phyloP scores from a whole-genome alignment of 257 asterid genomes.

The Gardenia jasminoides region DNA sequence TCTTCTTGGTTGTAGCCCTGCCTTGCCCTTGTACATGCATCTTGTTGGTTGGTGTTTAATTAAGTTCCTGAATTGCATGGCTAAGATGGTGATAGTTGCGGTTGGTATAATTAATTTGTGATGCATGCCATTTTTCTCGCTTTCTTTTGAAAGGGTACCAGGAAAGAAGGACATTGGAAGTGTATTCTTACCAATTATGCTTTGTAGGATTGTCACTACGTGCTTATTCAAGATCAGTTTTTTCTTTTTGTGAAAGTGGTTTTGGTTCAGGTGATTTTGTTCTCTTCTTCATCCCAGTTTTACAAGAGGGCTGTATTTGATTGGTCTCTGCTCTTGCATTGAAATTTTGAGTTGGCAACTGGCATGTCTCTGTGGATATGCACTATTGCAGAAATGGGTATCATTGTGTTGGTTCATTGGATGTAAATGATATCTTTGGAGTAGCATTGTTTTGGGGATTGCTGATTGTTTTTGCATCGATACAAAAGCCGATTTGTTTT shows the following conservation, averaged over 20 bases:
- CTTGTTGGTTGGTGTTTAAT: not conserved
- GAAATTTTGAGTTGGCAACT: no score
- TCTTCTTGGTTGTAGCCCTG: not conserved
- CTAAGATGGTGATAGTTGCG: not conserved
- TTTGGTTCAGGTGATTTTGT: not conserved
- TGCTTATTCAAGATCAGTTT: not conserved
- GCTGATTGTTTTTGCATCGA: not conserved
- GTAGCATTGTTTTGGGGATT: not conserved
- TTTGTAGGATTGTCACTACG: not conserved
- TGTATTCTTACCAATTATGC: not conserved
- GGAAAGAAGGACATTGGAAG: not conserved
- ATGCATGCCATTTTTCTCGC: not conserved
- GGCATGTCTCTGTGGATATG: not conserved
- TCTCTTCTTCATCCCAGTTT: not conserved
- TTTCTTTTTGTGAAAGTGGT: not conserved
- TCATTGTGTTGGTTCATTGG: not conserved
- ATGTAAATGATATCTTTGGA: not conserved
- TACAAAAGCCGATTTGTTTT: not conserved
- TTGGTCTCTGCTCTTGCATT: not conserved
- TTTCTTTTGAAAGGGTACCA: not conserved
- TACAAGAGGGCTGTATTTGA: not conserved
- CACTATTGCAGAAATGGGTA: not conserved
- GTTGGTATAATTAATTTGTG: not conserved
- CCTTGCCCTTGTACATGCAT: not conserved
- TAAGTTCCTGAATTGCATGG: conserved; percentile 2